Percentiles rank a stretch among this genome's conserved stretches.
Evolutionary conservation across 1,284 basidiomycete genomes (phyloP).

Genomic region (Cerioporus squamosus): DNA sequence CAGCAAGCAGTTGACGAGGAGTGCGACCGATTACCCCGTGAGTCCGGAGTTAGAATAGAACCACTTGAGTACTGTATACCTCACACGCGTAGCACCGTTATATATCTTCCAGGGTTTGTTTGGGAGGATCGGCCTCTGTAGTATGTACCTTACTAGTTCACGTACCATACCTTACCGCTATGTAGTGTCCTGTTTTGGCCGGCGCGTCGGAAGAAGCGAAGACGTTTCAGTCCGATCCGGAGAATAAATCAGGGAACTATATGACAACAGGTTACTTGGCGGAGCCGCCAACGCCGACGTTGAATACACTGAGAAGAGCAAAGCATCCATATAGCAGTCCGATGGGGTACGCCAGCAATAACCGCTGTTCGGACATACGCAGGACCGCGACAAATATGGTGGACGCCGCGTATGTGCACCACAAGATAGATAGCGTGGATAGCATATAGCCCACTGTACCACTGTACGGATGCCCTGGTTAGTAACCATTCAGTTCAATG

Average conservation of each 20-base stretch:
- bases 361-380: constrained; percentile 90
- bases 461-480: constrained; percentile 43
- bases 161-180: background rate
- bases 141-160: background rate
- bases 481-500: constrained; percentile 5
- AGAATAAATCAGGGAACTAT: background rate
- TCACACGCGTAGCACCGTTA: background rate
- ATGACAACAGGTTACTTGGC: constrained; percentile 26
- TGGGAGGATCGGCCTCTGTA: too few species aligned
- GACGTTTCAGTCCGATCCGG: background rate
- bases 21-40: constrained; percentile 15
- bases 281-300: constrained; percentile 45
- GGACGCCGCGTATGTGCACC: constrained; percentile 96
- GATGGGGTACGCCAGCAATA: constrained; percentile 94
- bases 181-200: background rate
- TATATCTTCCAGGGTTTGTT: too few species aligned
- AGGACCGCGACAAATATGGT: constrained; percentile 94
- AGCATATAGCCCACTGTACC: constrained; percentile 84
- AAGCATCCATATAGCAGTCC: constrained; percentile 93
- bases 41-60: constrained; percentile 1
- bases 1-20: constrained; percentile 66
- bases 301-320: constrained; percentile 86
- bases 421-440: constrained; percentile 81
- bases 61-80: background rate
- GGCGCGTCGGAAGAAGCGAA: too few species aligned